Percentiles rank a stretch among this genome's conserved stretches.
Conservation (phyloP, 495 filamentous ascomycete species). For the Podospora comata region DNA sequence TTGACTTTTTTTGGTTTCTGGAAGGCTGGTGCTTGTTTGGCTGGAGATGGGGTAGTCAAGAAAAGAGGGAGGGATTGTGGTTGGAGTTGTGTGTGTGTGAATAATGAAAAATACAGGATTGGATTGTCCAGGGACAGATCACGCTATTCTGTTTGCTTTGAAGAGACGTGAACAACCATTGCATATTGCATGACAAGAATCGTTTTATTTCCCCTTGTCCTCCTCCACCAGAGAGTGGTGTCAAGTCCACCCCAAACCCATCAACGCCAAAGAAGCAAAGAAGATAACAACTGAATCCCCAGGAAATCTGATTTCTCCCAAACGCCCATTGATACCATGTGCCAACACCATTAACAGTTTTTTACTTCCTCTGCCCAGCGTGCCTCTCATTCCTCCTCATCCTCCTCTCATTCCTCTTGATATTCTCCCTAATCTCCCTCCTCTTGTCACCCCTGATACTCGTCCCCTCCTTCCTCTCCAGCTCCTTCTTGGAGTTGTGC, state of each 20-base stretch:
- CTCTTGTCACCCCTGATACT: conserved; percentile 60
- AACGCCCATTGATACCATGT: background rate
- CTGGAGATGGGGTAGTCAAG: background rate
- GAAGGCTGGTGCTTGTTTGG: background rate
- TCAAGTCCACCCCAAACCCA: too few relatives aligned
- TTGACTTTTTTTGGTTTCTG: background rate
- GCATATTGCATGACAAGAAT: too few relatives aligned
- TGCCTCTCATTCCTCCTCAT: conserved; percentile 65
- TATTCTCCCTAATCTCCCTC: conserved; percentile 58
- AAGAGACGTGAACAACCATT: background rate
- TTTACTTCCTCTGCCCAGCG: conserved; percentile 36
- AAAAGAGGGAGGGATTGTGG: background rate
- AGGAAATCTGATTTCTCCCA: background rate
- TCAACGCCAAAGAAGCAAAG: too few relatives aligned
- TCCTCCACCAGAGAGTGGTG: too few relatives aligned
- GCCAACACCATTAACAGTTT: background rate
- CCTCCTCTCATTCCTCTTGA: conserved; percentile 67
- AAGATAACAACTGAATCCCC: too few relatives aligned
- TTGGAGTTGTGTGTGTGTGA: background rate
- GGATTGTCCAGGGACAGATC: background rate
- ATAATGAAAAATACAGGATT: background rate
- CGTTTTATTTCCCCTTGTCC: too few relatives aligned
- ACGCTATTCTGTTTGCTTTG: background rate
- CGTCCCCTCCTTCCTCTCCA: conserved; percentile 56
- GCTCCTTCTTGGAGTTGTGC: conserved; percentile 71